These are phyloP conservation scores for Syzygium malaccense DNA, from an alignment of 441 rosid genomes.

Conservation along the genomic window DNA sequence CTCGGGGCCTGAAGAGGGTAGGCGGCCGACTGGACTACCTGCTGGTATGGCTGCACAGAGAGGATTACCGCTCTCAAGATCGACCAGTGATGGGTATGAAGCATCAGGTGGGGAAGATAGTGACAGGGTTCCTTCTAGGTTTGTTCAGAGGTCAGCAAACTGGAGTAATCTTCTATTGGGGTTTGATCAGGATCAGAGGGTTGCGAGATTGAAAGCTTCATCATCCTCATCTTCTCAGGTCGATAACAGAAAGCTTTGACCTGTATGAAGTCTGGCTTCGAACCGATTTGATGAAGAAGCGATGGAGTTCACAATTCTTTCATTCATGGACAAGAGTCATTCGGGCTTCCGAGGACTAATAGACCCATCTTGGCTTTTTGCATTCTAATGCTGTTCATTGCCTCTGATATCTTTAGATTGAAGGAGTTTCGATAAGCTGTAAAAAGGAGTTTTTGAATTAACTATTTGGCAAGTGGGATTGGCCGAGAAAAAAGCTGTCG, in stretches of 20 bases:
- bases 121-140: conserved; percentile 82
- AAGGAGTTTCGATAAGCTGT: background rate
- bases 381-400: conserved; percentile 2
- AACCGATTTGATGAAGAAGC: conserved; percentile 1
- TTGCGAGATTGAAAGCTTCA: conserved; percentile 34
- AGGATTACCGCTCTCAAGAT: conserved; percentile 74
- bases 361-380: conserved; percentile 7
- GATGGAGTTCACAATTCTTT: conserved; percentile 30
- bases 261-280: background rate
- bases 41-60: conserved; percentile 35
- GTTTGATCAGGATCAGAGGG: conserved; percentile 41
- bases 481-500: background rate
- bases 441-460: background rate
- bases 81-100: conserved; percentile 96
- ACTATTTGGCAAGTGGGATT: background rate
- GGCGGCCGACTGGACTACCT: conserved; percentile 49
- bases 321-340: conserved; percentile 28
- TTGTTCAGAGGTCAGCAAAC: conserved; percentile 54
- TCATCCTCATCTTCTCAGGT: conserved; percentile 38
- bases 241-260: conserved; percentile 38
- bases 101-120: conserved; percentile 99
- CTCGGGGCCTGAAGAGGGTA: conserved; percentile 71
- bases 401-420: background rate
- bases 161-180: conserved; percentile 47
- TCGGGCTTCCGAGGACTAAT: conserved; percentile 1